phyloP scores from a whole-genome alignment of 148 eudicot species.

The Diospyros lotus region DNA sequence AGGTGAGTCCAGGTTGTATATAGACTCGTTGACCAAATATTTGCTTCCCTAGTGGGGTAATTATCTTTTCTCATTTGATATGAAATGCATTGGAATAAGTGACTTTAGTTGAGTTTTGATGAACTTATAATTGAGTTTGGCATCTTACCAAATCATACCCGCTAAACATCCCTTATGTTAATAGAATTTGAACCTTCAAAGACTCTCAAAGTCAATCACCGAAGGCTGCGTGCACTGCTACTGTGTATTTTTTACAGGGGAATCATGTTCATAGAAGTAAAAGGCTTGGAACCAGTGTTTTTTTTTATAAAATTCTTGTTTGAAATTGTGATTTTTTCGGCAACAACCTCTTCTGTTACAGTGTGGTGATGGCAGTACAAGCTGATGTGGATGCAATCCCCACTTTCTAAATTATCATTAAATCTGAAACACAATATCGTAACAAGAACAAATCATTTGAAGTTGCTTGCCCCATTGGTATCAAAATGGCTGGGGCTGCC shows the following conservation, averaged over 20 bases:
- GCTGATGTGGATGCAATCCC: background rate
- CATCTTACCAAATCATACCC: background rate
- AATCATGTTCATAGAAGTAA: background rate
- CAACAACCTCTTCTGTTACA: no score
- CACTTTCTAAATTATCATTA: background rate
- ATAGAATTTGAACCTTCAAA: background rate
- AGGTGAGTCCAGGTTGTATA: constrained; percentile 29
- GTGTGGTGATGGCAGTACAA: background rate
- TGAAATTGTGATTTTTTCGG: no score
- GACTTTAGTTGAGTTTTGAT: no score
- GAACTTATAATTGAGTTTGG: no score
- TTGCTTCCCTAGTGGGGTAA: background rate
- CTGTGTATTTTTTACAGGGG: background rate
- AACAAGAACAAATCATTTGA: background rate
- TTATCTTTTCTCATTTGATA: background rate
- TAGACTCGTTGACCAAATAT: background rate
- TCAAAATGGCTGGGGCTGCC: background rate
- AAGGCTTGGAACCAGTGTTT: no score
- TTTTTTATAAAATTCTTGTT: no score
- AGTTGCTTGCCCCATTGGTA: background rate
- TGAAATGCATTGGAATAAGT: background rate
- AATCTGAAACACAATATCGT: background rate
- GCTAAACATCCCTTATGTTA: background rate
- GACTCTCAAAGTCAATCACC: background rate
- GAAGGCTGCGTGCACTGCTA: background rate